These are phyloP conservation scores for Musa beccarii DNA, from an alignment of 176 grass and related monocot species.

Conservation along the genomic window DNA sequence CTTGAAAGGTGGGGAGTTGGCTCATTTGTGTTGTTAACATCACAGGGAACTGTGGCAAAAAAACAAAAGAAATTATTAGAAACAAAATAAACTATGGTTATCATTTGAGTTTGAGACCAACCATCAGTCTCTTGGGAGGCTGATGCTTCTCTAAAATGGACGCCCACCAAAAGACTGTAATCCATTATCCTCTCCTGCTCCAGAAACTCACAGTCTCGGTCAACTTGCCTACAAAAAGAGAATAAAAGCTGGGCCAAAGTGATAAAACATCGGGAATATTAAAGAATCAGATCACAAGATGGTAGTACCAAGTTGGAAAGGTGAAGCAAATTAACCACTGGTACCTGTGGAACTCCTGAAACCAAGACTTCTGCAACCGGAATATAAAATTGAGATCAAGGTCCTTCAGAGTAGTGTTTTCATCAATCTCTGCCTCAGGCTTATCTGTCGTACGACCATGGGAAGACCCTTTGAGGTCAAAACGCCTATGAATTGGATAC, in stretches of 20 bases:
- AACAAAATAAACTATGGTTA: not conserved
- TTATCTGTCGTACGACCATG: slow-evolving; percentile 79
- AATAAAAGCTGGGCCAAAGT: not conserved
- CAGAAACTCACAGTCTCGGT: slow-evolving; percentile 68
- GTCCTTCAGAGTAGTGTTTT: slow-evolving; percentile 65
- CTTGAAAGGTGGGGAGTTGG: slow-evolving; percentile 29
- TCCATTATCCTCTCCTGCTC: slow-evolving; percentile 97
- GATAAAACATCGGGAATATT: too few species aligned
- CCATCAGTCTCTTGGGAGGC: not conserved
- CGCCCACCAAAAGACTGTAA: slow-evolving; percentile 79
- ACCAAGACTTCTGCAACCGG: slow-evolving; percentile 50
- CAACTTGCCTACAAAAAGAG: slow-evolving; percentile 57
- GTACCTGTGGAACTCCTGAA: slow-evolving; percentile 59
- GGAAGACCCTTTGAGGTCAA: slow-evolving; percentile 76
- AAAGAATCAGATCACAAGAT: not conserved
- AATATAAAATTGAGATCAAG: slow-evolving; percentile 91
- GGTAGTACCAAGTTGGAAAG: not conserved
- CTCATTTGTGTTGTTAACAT: slow-evolving; percentile 18
- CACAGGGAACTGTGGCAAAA: slow-evolving; percentile 26
- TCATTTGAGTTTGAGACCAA: slow-evolving; percentile 1
- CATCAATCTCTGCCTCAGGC: slow-evolving; percentile 58
- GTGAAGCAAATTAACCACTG: not conserved
- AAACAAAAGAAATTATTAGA: not conserved
- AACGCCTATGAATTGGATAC: slow-evolving; percentile 53
- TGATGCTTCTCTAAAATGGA: slow-evolving; percentile 63